Evolutionary conservation across 1,139 yeast species (phyloP).

Genomic region (Hyphopichia pseudoburtonii): DNA sequence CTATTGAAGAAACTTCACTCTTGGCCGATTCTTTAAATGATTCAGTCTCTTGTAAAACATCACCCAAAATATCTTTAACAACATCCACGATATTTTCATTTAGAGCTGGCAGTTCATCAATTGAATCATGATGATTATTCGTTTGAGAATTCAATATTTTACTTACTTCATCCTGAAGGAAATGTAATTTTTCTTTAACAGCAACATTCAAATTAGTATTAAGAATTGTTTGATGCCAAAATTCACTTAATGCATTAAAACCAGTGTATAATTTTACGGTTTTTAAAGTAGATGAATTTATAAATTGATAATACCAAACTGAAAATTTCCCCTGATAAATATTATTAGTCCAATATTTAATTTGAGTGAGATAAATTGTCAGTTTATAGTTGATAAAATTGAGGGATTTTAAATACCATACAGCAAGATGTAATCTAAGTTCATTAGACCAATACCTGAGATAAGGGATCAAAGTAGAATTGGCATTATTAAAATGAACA

Average conservation of each 20-base stretch:
- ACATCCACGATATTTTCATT: conserved; percentile 18
- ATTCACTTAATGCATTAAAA: too few species aligned
- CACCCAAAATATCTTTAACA: conserved; percentile 22
- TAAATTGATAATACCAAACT: too few species aligned
- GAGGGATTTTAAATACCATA: not conserved
- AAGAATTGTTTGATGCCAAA: too few species aligned
- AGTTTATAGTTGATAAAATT: not conserved
- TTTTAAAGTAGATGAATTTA: too few species aligned
- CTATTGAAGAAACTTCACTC: not conserved
- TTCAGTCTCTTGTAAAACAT: conserved; percentile 10
- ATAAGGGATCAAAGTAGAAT: conserved; percentile 1
- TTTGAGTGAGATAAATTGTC: not conserved
- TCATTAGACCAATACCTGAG: not conserved
- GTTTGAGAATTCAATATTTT: conserved; percentile 8
- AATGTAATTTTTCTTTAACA: conserved; percentile 13
- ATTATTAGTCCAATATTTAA: not conserved
- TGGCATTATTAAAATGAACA: too few species aligned
- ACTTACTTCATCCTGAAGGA: conserved; percentile 29
- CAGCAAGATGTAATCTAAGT: not conserved
- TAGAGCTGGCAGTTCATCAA: not conserved
- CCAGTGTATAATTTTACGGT: too few species aligned
- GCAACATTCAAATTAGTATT: not conserved
- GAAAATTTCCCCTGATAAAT: too few species aligned
- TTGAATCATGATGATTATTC: not conserved
- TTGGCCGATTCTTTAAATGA: conserved; percentile 6